Conservation (phyloP, 495 filamentous ascomycete genomes). For the Xylaria flabelliformis region DNA sequence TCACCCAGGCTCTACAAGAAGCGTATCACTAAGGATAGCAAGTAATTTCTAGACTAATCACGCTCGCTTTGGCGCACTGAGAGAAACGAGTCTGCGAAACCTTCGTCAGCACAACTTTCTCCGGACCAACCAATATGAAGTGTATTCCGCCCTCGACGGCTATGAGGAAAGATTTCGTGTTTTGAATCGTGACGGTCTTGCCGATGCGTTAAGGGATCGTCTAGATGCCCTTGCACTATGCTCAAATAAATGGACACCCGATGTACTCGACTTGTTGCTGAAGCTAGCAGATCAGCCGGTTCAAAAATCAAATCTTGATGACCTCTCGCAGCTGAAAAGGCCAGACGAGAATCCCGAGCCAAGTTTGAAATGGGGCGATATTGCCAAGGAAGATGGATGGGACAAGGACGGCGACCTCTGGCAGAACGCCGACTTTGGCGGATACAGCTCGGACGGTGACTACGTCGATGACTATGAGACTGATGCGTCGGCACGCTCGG, state of each 20-base stretch:
- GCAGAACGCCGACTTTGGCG: slow-evolving; percentile 75
- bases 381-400: slow-evolving; percentile 75
- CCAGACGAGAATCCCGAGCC: slow-evolving; percentile 48
- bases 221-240: slow-evolving; percentile 62
- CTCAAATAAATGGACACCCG: slow-evolving; percentile 70
- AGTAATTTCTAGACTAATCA: slow-evolving; percentile 49
- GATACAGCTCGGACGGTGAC: slow-evolving; percentile 66
- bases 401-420: slow-evolving; percentile 75
- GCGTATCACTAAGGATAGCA: slow-evolving; percentile 23
- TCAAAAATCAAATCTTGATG: slow-evolving; percentile 66
- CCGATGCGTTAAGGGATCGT: slow-evolving; percentile 73
- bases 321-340: slow-evolving; percentile 61
- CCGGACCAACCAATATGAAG: slow-evolving; percentile 88
- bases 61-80: slow-evolving; percentile 53
- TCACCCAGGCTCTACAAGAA: slow-evolving; percentile 12
- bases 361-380: slow-evolving; percentile 73
- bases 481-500: slow-evolving; percentile 44
- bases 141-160: slow-evolving; percentile 73
- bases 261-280: slow-evolving; percentile 79
- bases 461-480: slow-evolving; percentile 49
- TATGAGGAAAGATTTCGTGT: slow-evolving; percentile 89
- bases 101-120: slow-evolving; percentile 67
- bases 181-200: slow-evolving; percentile 76
- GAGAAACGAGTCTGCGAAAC: slow-evolving; percentile 58
- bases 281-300: slow-evolving; percentile 83